Percentiles rank a stretch among this genome's conserved stretches.
phyloP scores from a whole-genome alignment of 495 filamentous ascomycete species.

The Annulohypoxylon maeteangense region DNA sequence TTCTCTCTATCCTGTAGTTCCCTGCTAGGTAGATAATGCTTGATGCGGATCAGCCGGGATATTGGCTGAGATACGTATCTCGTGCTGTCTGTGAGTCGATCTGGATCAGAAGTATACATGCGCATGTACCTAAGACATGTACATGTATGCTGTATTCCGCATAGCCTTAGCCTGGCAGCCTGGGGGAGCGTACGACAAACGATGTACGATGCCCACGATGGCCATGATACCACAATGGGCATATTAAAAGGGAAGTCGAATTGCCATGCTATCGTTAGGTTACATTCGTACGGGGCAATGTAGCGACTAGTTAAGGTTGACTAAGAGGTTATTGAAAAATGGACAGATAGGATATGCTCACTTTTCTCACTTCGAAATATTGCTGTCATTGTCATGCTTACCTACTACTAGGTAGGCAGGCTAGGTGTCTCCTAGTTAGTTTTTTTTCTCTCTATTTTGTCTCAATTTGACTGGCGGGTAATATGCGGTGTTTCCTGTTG shows the following conservation, averaged over 20 bases:
- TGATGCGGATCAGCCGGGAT: conserved; percentile 38
- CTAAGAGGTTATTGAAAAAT: conserved; percentile 22
- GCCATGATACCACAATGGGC: conserved; percentile 30
- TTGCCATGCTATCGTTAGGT: conserved; percentile 35
- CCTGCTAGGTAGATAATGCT: conserved; percentile 15
- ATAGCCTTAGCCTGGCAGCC: conserved; percentile 3
- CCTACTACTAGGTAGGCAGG: not conserved
- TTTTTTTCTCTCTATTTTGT: conserved; percentile 8
- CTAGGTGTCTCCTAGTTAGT: not conserved
- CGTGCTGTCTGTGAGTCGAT: conserved; percentile 28
- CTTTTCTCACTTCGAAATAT: conserved; percentile 19
- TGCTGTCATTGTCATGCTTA: conserved; percentile 24
- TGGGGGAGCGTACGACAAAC: conserved; percentile 15
- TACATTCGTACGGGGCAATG: conserved; percentile 37
- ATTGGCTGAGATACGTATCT: conserved; percentile 36
- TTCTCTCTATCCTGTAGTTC: conserved; percentile 16
- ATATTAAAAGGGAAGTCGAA: conserved; percentile 36
- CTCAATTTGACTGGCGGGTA: conserved; percentile 11
- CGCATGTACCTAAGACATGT: not conserved
- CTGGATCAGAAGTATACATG: conserved; percentile 19
- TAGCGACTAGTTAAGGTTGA: conserved; percentile 20
- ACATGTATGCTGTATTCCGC: conserved; percentile 1
- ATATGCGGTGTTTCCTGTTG: conserved; percentile 22
- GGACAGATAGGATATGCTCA: conserved; percentile 27
- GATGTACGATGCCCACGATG: not conserved